A percentile compares a stretch with the other conserved stretches of the same genome.
Evolutionary conservation across 1,284 basidiomycete species (phyloP).

Genomic region (Melanopsichium pennsylvanicum): DNA sequence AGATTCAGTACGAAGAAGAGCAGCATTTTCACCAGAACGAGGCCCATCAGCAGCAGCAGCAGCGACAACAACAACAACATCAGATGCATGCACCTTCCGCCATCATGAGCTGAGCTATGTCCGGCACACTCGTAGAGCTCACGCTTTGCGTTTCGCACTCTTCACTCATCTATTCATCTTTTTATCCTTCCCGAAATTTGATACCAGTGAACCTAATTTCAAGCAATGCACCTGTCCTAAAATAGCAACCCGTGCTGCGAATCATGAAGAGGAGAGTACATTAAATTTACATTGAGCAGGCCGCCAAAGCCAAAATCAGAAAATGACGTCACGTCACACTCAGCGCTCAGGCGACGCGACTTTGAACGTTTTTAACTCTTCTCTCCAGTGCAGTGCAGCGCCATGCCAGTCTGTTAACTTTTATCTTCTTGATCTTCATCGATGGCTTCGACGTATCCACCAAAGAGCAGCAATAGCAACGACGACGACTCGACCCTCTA

Average conservation of each 20-base stretch:
- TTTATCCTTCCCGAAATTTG: background rate
- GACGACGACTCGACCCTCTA: no score
- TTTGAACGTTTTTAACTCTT: no score
- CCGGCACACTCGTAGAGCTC: background rate
- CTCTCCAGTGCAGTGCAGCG: no score
- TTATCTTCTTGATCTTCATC: conserved; percentile 11
- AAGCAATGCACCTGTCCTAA: background rate
- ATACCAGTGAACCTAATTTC: conserved; percentile 1
- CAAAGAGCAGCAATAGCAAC: conserved; percentile 4
- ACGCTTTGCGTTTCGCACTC: background rate
- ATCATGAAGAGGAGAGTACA: no score
- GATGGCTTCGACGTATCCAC: conserved; percentile 21
- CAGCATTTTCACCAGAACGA: background rate
- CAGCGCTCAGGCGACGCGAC: background rate
- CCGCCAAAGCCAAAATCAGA: no score
- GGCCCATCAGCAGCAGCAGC: conserved; percentile 1
- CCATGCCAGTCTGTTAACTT: no score
- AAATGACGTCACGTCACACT: background rate
- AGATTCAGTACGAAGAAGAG: conserved; percentile 6
- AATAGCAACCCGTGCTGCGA: no score
- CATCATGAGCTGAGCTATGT: conserved; percentile 8
- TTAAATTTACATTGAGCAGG: no score
- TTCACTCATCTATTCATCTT: background rate
- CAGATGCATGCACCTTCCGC: conserved; percentile 9
- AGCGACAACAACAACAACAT: no score